Conservation (phyloP, 1,139 yeast genomes). For the Candida freyschussii region DNA sequence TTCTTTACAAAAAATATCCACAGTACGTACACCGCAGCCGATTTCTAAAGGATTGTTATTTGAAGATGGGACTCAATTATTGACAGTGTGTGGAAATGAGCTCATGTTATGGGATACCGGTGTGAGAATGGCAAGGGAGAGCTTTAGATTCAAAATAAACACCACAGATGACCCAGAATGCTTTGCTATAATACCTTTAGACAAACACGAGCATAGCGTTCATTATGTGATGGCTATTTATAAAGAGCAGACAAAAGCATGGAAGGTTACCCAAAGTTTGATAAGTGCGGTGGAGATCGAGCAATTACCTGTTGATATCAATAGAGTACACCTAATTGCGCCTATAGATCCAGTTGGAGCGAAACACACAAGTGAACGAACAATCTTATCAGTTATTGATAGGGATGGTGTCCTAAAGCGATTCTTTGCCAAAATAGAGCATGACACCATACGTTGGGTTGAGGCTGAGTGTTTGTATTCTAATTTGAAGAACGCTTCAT, state of each 20-base stretch:
- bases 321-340: conserved; percentile 43
- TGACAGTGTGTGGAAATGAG: conserved; percentile 38
- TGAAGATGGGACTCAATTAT: conserved; percentile 47
- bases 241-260: conserved; percentile 27
- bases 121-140: conserved; percentile 16
- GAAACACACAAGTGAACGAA: conserved; percentile 34
- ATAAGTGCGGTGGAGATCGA: conserved; percentile 30
- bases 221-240: conserved; percentile 44
- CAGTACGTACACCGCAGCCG: conserved; percentile 34
- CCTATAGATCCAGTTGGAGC: conserved; percentile 66
- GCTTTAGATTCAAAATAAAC: conserved; percentile 12
- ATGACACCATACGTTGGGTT: conserved; percentile 43
- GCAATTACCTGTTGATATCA: conserved; percentile 20
- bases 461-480: conserved; percentile 47
- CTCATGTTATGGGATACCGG: conserved; percentile 65
- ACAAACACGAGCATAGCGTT: conserved; percentile 27
- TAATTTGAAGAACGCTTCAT: conserved; percentile 46
- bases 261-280: conserved; percentile 23
- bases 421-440: conserved; percentile 38
- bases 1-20: conserved; percentile 30
- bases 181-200: conserved; percentile 45
- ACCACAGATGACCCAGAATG: conserved; percentile 30
- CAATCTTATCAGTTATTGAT: conserved; percentile 57
- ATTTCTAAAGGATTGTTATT: conserved; percentile 48
- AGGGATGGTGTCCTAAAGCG: conserved; percentile 50